Base-by-base conservation (phyloP, 75 land plant genomes). In the Cryptomeria japonica region DNA sequence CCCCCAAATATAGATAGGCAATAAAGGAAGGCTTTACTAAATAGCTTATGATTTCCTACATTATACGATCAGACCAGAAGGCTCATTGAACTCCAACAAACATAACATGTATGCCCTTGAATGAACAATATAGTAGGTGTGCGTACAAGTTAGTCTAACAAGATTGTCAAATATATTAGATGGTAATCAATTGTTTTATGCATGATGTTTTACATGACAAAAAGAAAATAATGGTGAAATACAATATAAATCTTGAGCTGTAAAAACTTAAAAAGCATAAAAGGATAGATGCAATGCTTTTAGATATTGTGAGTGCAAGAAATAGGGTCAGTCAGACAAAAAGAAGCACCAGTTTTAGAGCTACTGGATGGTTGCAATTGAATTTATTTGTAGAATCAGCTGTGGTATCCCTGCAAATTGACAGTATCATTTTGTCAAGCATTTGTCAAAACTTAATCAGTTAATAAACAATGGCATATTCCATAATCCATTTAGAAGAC, bases 281-380 rank as follows among this genome's bases (percentile, higher is more conserved):
- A 42, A 44, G 8, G 22, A 28, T 42, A 80, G 84, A 80, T 80
- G 47, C 5, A 9, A 80, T 42, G 31, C 13, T 80, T 42, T 80
- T 80, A 28, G 28, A 80, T 47, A 80, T 42, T 42, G 2, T 64
- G 46, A 25, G 49, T 22, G 46, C 46, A 80, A 80, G 31, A 80
- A 80, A 44, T 11, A 25, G 51, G 28, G 41, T 44, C 13, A 11
- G 9, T 80, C 10, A 28, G 84, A 44, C 49, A 80, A 80, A 22
- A 80, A 3, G 3, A 88, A 72, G 73, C 56, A 90, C 94, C 90
- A 97, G 34, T 83, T 91, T 93, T 51, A 95, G 99, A 13, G 93
- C 99, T 84, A 92, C 82, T 39, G 96, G 96, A 86, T 92, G 92
- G 38, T 97, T 97, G 87, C 99, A 97, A 79, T 93, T 98, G 90